Conservation (phyloP, 2,329 filamentous ascomycete species). For the Arthroderma sp. region DNA sequence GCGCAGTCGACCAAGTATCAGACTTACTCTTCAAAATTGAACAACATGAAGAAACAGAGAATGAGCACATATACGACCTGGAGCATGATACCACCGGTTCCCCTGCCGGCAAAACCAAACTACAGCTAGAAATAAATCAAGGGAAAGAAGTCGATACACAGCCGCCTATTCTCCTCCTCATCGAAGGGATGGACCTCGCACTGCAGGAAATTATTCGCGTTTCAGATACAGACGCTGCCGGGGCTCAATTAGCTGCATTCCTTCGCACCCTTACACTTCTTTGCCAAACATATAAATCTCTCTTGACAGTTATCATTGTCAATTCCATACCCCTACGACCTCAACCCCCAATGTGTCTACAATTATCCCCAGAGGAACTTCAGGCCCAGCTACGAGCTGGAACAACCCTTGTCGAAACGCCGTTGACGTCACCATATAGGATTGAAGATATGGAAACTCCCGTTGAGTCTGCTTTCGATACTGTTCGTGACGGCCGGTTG, state of each 20-base stretch:
- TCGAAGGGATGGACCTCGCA: slow-evolving; percentile 29
- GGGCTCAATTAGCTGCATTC: slow-evolving; percentile 23
- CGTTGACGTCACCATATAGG: neutral
- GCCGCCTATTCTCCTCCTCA: slow-evolving; percentile 21
- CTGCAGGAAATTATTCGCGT: slow-evolving; percentile 27
- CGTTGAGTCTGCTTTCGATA: slow-evolving; percentile 3
- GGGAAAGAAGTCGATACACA: neutral
- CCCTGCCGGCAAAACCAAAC: neutral
- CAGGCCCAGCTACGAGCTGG: neutral
- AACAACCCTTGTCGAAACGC: neutral
- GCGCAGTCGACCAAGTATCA: slow-evolving; percentile 12
- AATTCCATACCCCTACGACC: slow-evolving; percentile 24
- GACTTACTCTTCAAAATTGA: slow-evolving; percentile 10
- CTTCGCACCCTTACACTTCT: slow-evolving; percentile 26
- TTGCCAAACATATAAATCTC: slow-evolving; percentile 20
- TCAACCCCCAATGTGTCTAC: neutral
- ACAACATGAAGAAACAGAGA: neutral
- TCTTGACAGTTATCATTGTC: slow-evolving; percentile 27
- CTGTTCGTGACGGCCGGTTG: neutral
- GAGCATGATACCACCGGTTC: neutral
- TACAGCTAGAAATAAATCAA: neutral
- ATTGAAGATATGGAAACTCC: neutral
- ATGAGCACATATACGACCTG: slow-evolving; percentile 7
- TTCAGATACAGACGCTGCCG: slow-evolving; percentile 24
- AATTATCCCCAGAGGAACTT: neutral